A percentile compares a stretch with the other conserved stretches of the same genome.
These are phyloP conservation scores for Yarrowia bubula DNA, from an alignment of 805 yeast species.

Conservation along the genomic window DNA sequence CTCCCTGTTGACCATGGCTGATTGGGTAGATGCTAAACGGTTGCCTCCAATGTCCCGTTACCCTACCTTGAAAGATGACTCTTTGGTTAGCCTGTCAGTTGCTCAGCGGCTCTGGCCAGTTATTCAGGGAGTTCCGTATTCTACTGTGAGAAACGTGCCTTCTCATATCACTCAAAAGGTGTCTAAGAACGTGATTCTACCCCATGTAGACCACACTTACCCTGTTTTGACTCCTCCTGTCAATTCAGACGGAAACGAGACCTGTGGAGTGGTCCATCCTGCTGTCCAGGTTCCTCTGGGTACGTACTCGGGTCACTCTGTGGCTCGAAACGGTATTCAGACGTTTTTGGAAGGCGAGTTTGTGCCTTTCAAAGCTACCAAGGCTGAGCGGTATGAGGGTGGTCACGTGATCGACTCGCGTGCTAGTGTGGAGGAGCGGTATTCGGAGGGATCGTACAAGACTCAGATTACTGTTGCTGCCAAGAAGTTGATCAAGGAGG, in stretches of 20 bases:
- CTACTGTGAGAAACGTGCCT: neutral
- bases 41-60: constrained; percentile 15
- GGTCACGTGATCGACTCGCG: neutral
- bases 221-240: constrained; percentile 24
- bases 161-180: neutral
- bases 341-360: constrained; percentile 20
- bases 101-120: constrained; percentile 7
- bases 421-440: neutral
- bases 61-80: neutral
- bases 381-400: neutral
- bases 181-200: neutral
- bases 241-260: constrained; percentile 16
- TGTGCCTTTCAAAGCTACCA: neutral
- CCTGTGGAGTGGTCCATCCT: constrained; percentile 17
- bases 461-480: neutral
- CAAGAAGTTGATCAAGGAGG: constrained; percentile 1
- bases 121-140: neutral
- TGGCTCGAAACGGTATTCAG: constrained; percentile 9
- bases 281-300: constrained; percentile 20
- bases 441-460: neutral
- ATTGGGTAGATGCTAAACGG: constrained; percentile 2
- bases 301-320: constrained; percentile 20
- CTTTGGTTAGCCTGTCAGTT: neutral
- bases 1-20: neutral
- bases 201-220: neutral